Evolutionary conservation across 331 rosid species (phyloP), one percentile per base, ranked within the genome.

Genomic region (Quercus lobata): DNA sequence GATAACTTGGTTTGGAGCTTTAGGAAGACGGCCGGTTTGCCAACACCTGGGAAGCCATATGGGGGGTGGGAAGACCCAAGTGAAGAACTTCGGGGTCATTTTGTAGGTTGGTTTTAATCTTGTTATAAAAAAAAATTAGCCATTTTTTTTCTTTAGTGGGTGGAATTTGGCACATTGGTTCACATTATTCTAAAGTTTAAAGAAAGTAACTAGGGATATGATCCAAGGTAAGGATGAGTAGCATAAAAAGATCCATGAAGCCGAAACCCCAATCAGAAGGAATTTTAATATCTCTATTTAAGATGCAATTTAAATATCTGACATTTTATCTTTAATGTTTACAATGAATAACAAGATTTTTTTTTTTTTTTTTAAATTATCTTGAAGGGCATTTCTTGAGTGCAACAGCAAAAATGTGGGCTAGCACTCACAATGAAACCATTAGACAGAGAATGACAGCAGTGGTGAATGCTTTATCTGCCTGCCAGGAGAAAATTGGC

Each of bases 1-100:
- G 30, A 95, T 75, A 88, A 84, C 0, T 88, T 95, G 86, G 46
- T 91, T 46, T 95, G 98, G 98, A 95, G 88, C 83, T 95, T 95
- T 68, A 89, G 97, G 71, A 87, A 88, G 57, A 95, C 92, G 0
- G 97, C 98, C 14, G 96, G 90, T 81, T 78, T 94, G 77, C 54
- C 91, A 25, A 90, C 96, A 8, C 92, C 92, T 15, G 97, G 93
- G 1, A 71, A 21, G 19, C 89, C 97, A 17, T 91, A 90, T 72
- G 75, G 73, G 1, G 97, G 93, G 1, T 95, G 97, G 99, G 99
- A 95, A 79, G 70, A 0, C 1, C 75, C 92, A 0, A 0, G 1
- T 7, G 0, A 1, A 18, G 99, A 95, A 79, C 97, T 95, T n/a
- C 88, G 99, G n/a, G 99, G 99, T 46, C 99, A 95, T 86, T 95